Percentiles rank a stretch among this genome's conserved stretches.
These are phyloP conservation scores for Saturnispora saitoi DNA, from an alignment of 805 yeast species.

Conservation along the genomic window DNA sequence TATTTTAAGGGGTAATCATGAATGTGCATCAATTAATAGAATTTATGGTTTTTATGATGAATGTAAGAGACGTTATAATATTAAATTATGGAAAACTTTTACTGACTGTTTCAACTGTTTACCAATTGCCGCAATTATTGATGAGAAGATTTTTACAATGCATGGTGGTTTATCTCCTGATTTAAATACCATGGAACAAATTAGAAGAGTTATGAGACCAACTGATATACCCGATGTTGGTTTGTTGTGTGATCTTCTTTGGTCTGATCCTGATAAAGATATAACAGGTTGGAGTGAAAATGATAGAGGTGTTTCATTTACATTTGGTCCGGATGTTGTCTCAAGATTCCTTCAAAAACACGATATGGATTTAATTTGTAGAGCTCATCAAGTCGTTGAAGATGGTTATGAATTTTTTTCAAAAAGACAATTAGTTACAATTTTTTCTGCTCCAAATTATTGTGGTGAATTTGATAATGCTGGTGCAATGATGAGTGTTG, in stretches of 20 bases:
- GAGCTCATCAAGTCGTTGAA: slow-evolving; percentile 99
- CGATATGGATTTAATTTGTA: slow-evolving; percentile 95
- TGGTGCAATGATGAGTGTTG: slow-evolving; percentile 99
- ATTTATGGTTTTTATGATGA: slow-evolving; percentile 98
- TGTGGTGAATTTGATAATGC: slow-evolving; percentile 99
- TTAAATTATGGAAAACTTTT: slow-evolving; percentile 97
- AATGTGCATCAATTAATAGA: slow-evolving; percentile 95
- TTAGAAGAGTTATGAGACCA: slow-evolving; percentile 98
- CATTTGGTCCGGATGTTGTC: slow-evolving; percentile 99
- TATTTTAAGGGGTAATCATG: slow-evolving; percentile 96
- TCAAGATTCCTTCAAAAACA: slow-evolving; percentile 93
- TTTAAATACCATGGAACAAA: slow-evolving; percentile 96
- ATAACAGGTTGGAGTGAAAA: slow-evolving; percentile 98
- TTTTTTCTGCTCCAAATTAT: slow-evolving; percentile 95
- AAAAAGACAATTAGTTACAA: slow-evolving; percentile 90
- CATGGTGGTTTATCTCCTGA: slow-evolving; percentile 98
- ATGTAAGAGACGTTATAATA: slow-evolving; percentile 96
- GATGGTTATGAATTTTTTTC: slow-evolving; percentile 97
- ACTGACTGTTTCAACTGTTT: slow-evolving; percentile 97
- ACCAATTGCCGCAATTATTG: slow-evolving; percentile 97
- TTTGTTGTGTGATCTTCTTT: slow-evolving; percentile 84
- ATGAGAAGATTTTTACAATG: slow-evolving; percentile 97
- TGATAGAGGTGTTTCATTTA: slow-evolving; percentile 97
- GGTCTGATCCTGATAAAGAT: slow-evolving; percentile 99
- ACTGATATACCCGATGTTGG: slow-evolving; percentile 99